Conservation (phyloP, 306 rosid species). For the Coriaria nepalensis region DNA sequence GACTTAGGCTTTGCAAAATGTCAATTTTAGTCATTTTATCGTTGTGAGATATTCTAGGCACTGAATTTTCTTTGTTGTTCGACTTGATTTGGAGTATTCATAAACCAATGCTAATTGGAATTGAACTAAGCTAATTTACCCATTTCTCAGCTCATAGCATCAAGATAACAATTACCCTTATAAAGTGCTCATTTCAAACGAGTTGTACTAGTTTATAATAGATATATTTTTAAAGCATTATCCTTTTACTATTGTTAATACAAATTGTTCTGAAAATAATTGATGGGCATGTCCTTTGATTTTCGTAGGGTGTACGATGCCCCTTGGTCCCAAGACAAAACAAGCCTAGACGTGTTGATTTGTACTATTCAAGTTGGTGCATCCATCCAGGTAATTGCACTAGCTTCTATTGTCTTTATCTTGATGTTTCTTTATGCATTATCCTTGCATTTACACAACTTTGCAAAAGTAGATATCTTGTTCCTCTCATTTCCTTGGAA, state of each 20-base stretch:
- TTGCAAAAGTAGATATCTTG: conserved; percentile 4
- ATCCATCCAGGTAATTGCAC: conserved; percentile 38
- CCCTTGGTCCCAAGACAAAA: conserved; percentile 35
- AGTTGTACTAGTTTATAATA: not conserved
- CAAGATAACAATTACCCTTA: not conserved
- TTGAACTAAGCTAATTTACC: too few species aligned
- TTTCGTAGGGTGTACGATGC: conserved; percentile 38
- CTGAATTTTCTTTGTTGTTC: too few species aligned
- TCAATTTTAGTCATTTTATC: too few species aligned
- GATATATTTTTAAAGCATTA: not conserved
- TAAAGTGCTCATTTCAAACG: not conserved
- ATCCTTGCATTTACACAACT: not conserved
- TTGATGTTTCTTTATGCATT: not conserved
- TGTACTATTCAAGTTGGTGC: conserved; percentile 59
- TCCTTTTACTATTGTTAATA: not conserved
- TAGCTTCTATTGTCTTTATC: not conserved
- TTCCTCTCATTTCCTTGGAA: not conserved
- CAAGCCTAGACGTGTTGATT: conserved; percentile 48
- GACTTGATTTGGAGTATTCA: too few species aligned
- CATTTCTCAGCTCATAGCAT: not conserved
- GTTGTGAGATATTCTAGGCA: too few species aligned
- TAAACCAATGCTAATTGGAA: too few species aligned
- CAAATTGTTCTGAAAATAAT: conserved; percentile 8
- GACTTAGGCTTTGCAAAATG: too few species aligned
- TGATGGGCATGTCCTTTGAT: conserved; percentile 1